Evolutionary conservation across 768 basidiomycete genomes (phyloP), one percentile per base, ranked within the genome.

Genomic region (Tricholoma bakamatsutake): DNA sequence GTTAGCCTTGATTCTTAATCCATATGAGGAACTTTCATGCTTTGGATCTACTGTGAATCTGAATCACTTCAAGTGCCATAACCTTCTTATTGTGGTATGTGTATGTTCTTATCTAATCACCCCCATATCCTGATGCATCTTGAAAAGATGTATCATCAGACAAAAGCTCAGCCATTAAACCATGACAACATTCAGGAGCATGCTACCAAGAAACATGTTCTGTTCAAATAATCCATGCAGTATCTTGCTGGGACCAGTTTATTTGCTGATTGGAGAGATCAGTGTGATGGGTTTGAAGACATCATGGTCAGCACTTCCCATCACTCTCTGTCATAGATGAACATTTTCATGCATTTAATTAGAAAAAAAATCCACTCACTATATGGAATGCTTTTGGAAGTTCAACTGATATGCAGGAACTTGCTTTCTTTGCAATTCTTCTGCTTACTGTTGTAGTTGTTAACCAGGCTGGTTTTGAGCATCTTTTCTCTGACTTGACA

Each of bases 401-500:
- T 31, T 50, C 49, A 34, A 17, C 48, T 49, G 30, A 50, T 34
- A 21, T 35, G 13, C n/a, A 35, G n/a, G 49, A 50, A 27, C 49
- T 50, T 28, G 28, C 49, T 34, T 50, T 33, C 8, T 50, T 50
- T 13, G 18, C 31, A 34, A 50, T 50, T 37, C 17, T 37, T 11
- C 31, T 50, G 12, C 31, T 50, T 35, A 50, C 33, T 11, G 27
- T 50, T 35, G 33, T 50, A 33, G 49, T 50, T 28, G n/a, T n/a
- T n/a, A 50, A 50, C 18, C 49, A 50, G 27, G 49, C 49, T 11
- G 49, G 49, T 27, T 50, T 31, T 34, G 49, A 50, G 35, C 33
- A 8, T 15, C 49, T 50, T 9, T 50, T 50, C n/a, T 50, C 49
- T 6, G 33, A 50, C n/a, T 34, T 50, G 30, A 50, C 34, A 27